Base-by-base conservation (phyloP, 2,329 filamentous ascomycete species). In the Aureobasidium sp. region DNA sequence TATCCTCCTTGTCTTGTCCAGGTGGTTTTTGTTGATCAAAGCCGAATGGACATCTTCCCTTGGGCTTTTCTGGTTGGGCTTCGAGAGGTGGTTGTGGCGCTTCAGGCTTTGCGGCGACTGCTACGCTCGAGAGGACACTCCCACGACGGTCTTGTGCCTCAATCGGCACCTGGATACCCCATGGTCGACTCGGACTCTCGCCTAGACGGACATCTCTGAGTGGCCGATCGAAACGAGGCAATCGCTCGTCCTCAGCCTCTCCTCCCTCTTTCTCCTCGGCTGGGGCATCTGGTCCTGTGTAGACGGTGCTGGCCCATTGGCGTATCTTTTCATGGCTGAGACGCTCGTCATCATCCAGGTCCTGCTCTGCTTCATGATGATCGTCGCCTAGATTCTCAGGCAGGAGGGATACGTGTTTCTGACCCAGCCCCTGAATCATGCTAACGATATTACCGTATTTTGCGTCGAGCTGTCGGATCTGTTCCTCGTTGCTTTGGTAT, bases 401-500 rank as follows among this genome's bases (percentile, higher is more conserved):
- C 32, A 97, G 78, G 84, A 94, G 91, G 6, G 90, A 87, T 71
- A 94, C 89, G 71, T 97, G 93, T 68, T 95, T 90, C 66, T 87
- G 84, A 53, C 91, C 90, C 42, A 97, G 79, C 9, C 91, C 91
- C 72, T 94, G 88, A 64, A 97, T 95, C 93, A 97, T 97, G 75
- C 85, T 95, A 67, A 90, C 91, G 47, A 97, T 79, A 72, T 88
- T 93, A 66, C 91, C 91, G 72, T 97, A 97, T 74, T 97, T 97
- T 65, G 90, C 90, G 73, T 97, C 93, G 61, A 97, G 80, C 74
- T 95, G 90, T 66, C 86, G 86, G 70, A 96, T 89, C 69, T 92
- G 89, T 65, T 89, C 84, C 68, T 93, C 88, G 69, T 92, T 93
- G 73, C 85, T 88, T 75, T 96, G 90, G 72, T 96, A 96, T 62